These are phyloP conservation scores for Tephrocybe sp. DNA, from an alignment of 768 basidiomycete genomes.

Conservation along the genomic window DNA sequence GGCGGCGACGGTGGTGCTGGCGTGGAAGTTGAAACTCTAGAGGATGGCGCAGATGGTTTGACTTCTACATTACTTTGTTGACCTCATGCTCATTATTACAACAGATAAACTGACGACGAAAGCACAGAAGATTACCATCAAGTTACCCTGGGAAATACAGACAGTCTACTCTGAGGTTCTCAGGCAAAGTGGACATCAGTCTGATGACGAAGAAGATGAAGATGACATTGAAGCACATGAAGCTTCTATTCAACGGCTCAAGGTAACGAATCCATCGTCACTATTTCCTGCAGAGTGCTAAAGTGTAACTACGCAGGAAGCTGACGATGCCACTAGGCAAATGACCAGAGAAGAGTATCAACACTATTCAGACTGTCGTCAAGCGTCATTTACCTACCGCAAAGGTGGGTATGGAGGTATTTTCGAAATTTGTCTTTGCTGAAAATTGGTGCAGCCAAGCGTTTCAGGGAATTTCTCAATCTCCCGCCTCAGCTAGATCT, in stretches of 20 bases:
- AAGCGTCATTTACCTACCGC: slow-evolving; percentile 94
- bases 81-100: background rate
- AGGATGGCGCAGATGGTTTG: slow-evolving; percentile 80
- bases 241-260: slow-evolving; percentile 85
- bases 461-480: slow-evolving; percentile 93
- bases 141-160: slow-evolving; percentile 93
- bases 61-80: background rate
- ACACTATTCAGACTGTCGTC: slow-evolving; percentile 94
- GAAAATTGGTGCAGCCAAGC: slow-evolving; percentile 61
- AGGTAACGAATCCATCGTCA: slow-evolving; percentile 35
- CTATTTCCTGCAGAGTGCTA: slow-evolving; percentile 3
- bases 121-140: slow-evolving; percentile 90
- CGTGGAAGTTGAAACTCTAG: slow-evolving; percentile 79
- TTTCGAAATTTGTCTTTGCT: background rate
- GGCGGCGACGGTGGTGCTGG: slow-evolving; percentile 78
- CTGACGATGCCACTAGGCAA: slow-evolving; percentile 89
- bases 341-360: slow-evolving; percentile 98
- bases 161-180: slow-evolving; percentile 91
- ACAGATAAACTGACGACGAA: slow-evolving; percentile 78
- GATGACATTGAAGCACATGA: slow-evolving; percentile 96
- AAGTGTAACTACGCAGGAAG: slow-evolving; percentile 55
- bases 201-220: slow-evolving; percentile 95
- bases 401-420: slow-evolving; percentile 62
- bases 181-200: slow-evolving; percentile 68
- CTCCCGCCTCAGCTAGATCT: slow-evolving; percentile 83